These are phyloP conservation scores for Margaritispora aquatica DNA, from an alignment of 495 filamentous ascomycete genomes.

Conservation along the genomic window DNA sequence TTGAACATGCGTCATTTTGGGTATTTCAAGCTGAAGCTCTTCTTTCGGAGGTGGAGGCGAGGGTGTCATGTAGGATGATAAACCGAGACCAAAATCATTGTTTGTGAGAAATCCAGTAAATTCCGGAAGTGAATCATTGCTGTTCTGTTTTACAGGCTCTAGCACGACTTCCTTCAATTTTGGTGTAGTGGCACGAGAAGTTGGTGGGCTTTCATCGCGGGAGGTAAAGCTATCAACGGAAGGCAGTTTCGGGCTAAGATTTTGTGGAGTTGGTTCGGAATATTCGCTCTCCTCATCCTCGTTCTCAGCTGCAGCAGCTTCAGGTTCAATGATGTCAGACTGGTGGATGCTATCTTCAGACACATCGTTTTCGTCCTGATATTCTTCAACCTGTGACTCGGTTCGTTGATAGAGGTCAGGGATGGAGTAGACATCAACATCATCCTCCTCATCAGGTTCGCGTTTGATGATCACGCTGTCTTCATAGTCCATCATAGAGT, in stretches of 20 bases:
- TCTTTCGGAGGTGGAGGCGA: conserved; percentile 39
- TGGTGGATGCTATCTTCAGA: conserved; percentile 32
- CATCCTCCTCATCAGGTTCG: conserved; percentile 41
- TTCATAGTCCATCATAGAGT: conserved; percentile 34
- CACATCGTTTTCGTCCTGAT: conserved; percentile 39
- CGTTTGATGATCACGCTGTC: conserved; percentile 64
- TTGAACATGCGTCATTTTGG: conserved; percentile 40
- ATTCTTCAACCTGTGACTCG: conserved; percentile 25
- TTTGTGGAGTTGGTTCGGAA: conserved; percentile 30
- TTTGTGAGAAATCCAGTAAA: conserved; percentile 37
- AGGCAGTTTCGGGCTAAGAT: conserved; percentile 17
- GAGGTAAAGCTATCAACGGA: conserved; percentile 21
- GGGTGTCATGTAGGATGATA: conserved; percentile 45
- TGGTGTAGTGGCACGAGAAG: conserved; percentile 26
- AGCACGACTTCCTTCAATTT: conserved; percentile 26
- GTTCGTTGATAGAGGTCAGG: conserved; percentile 49
- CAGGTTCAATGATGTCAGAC: conserved; percentile 19
- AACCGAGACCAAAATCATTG: conserved; percentile 44
- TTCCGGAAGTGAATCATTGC: conserved; percentile 37
- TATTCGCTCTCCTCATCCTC: conserved; percentile 39
- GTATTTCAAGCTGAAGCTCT: neutral
- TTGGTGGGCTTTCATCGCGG: conserved; percentile 30
- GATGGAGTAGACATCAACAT: conserved; percentile 64
- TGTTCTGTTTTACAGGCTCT: conserved; percentile 17
- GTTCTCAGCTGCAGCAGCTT: neutral